These are phyloP conservation scores for Toxoplasma gondii DNA, from an alignment of 169 alveolate genomes.

Conservation along the genomic window DNA sequence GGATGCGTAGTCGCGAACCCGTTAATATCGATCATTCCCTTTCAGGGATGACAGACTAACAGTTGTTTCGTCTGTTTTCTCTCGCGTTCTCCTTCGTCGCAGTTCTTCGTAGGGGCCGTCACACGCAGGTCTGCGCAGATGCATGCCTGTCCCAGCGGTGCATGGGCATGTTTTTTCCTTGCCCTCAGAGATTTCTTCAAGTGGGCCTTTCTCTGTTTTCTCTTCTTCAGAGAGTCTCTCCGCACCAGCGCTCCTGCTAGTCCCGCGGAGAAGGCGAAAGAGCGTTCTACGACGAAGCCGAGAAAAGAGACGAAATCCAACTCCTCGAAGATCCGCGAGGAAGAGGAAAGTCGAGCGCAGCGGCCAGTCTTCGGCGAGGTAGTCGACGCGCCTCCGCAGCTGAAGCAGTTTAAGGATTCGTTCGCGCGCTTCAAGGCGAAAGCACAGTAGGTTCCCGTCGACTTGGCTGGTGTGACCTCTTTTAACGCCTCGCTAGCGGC, in stretches of 20 bases:
- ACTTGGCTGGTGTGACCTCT: too few relatives aligned
- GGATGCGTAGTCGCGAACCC: too few relatives aligned
- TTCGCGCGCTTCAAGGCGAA: slow-evolving; percentile 6
- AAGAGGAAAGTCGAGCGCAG: not conserved
- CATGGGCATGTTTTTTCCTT: not conserved
- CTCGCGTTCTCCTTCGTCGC: too few relatives aligned
- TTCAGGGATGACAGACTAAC: too few relatives aligned
- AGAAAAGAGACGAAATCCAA: not conserved
- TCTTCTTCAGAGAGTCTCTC: not conserved
- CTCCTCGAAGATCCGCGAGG: not conserved
- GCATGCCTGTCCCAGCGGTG: not conserved
- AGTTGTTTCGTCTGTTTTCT: too few relatives aligned
- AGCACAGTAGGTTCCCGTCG: not conserved
- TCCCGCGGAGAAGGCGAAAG: not conserved
- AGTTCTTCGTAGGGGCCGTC: too few relatives aligned
- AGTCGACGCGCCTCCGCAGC: slow-evolving; percentile 18
- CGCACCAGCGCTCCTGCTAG: not conserved
- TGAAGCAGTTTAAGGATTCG: not conserved
- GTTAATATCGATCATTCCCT: too few relatives aligned
- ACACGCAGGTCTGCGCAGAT: too few relatives aligned
- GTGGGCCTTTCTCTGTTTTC: too few relatives aligned
- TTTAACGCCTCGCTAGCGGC: not conserved
- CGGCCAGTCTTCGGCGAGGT: slow-evolving; percentile 30
- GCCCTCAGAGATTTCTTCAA: too few relatives aligned
- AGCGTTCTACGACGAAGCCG: not conserved